Evolutionary conservation across 2,329 filamentous ascomycete genomes (phyloP).

Genomic region (Pseudogymnoascus sp.): DNA sequence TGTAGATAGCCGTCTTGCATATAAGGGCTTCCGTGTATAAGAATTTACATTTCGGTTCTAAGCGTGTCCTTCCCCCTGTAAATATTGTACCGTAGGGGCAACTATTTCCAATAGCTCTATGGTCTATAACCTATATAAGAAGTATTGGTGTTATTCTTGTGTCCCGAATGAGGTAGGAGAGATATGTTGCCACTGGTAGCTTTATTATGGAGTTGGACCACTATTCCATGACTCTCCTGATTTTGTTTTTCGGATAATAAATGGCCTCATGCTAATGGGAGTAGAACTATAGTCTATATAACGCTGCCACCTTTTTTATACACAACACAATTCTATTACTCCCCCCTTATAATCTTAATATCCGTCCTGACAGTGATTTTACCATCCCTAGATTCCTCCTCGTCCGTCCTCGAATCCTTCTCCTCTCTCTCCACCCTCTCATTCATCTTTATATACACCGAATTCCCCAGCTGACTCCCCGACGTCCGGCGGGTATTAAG

Average conservation of each 20-base stretch:
- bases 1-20: no score
- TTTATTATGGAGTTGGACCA: no score
- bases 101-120: background rate
- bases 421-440: constrained; percentile 10
- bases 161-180: no score
- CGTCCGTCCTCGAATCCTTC: background rate
- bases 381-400: background rate
- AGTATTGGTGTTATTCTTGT: no score
- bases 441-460: background rate
- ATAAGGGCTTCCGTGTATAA: background rate
- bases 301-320: background rate
- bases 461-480: constrained; percentile 10
- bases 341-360: background rate
- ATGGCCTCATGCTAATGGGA: no score
- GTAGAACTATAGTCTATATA: background rate
- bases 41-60: background rate
- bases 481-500: background rate
- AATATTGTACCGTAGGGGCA: background rate
- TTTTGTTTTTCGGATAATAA: no score
- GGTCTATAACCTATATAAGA: no score
- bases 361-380: background rate
- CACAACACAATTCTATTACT: background rate
- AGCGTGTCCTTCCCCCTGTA: background rate
- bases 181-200: no score
- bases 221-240: no score